Evolutionary conservation across 2,329 filamentous ascomycete species (phyloP).

Genomic region (Aspergillus carbonarius): DNA sequence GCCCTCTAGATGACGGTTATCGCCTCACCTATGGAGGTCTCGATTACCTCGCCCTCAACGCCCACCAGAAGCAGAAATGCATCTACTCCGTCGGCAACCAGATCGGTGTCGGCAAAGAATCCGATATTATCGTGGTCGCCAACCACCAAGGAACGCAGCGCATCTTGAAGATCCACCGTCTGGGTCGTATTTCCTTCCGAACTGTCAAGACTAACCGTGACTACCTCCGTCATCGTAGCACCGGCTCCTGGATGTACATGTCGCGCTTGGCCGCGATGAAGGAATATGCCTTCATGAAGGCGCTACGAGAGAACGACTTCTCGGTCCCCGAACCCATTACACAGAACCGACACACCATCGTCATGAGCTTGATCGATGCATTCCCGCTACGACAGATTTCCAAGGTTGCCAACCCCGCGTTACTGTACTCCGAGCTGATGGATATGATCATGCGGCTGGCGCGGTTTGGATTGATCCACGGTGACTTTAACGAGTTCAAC

Average conservation of each 20-base stretch:
- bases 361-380: slow-evolving; percentile 92
- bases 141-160: slow-evolving; percentile 72
- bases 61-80: slow-evolving; percentile 73
- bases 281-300: slow-evolving; percentile 92
- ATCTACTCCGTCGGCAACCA: slow-evolving; percentile 93
- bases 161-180: slow-evolving; percentile 91
- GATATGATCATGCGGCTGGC: slow-evolving; percentile 80
- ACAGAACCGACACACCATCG: slow-evolving; percentile 90
- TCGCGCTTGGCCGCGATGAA: slow-evolving; percentile 88
- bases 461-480: slow-evolving; percentile 86
- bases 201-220: slow-evolving; percentile 95
- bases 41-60: slow-evolving; percentile 94
- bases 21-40: slow-evolving; percentile 93
- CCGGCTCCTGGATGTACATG: slow-evolving; percentile 97
- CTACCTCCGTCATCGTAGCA: slow-evolving; percentile 78
- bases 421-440: slow-evolving; percentile 90
- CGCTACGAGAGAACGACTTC: slow-evolving; percentile 78
- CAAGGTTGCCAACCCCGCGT: slow-evolving; percentile 75
- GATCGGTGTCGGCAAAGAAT: slow-evolving; percentile 96
- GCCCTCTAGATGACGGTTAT: slow-evolving; percentile 79
- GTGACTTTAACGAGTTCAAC: slow-evolving; percentile 99
- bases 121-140: slow-evolving; percentile 92
- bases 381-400: slow-evolving; percentile 89
- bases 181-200: slow-evolving; percentile 94
- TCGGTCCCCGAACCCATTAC: slow-evolving; percentile 83